These are phyloP conservation scores for Boletus vinaceobasis DNA, from an alignment of 768 basidiomycete species.

Conservation along the genomic window DNA sequence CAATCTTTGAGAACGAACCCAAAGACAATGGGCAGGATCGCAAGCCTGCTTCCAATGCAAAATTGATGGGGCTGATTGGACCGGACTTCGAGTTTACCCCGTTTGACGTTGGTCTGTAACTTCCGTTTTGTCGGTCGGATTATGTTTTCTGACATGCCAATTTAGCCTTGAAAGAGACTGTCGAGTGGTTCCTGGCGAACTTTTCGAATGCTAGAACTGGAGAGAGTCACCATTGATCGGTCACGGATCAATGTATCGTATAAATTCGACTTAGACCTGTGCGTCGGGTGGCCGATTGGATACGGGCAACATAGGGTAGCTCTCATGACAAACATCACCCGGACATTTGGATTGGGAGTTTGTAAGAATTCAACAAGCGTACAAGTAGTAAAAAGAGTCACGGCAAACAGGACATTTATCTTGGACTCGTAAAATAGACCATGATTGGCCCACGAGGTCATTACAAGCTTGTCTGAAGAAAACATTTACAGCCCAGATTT, in stretches of 20 bases:
- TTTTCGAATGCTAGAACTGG: slow-evolving; percentile 69
- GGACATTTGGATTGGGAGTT: neutral
- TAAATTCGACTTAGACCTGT: neutral
- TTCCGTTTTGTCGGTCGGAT: neutral
- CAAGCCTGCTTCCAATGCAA: slow-evolving; percentile 93
- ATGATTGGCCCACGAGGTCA: neutral
- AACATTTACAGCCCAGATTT: neutral
- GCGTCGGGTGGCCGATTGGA: neutral
- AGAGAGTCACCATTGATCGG: slow-evolving; percentile 20
- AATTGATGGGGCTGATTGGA: slow-evolving; percentile 71
- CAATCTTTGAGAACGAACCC: slow-evolving; percentile 62
- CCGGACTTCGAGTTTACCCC: slow-evolving; percentile 84
- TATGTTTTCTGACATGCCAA: neutral
- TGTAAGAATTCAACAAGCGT: neutral
- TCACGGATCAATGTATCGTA: slow-evolving; percentile 6
- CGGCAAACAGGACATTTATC: neutral
- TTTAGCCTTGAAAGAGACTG: slow-evolving; percentile 70
- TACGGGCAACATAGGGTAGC: neutral
- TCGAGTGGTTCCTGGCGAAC: slow-evolving; percentile 86
- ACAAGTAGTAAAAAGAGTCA: neutral
- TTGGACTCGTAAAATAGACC: slow-evolving; percentile 3
- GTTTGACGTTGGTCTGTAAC: slow-evolving; percentile 67
- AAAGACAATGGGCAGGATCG: slow-evolving; percentile 91
- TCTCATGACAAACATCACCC: neutral
- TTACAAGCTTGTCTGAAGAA: slow-evolving; percentile 3